Evolutionary conservation across 805 yeast species (phyloP), one percentile per base, ranked within the genome.

Genomic region (Candida wancherniae): DNA sequence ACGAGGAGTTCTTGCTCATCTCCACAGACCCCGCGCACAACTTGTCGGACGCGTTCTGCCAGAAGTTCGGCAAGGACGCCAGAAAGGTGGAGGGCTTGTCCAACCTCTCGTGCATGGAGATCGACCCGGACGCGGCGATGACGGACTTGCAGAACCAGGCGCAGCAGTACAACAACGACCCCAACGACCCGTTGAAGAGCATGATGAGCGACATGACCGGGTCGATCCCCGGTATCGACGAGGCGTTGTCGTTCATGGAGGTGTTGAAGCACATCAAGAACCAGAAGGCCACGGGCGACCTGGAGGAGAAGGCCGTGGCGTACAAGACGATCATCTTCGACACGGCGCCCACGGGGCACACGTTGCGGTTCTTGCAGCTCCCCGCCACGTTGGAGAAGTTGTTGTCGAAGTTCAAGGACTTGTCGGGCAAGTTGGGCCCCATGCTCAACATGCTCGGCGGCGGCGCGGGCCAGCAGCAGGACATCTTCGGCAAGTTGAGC

Each of bases 271-370:
- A 92, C 55, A 88, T 92, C 60, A 88, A 87, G 61, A 77, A 74
- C 44, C 92, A 84, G 62, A 67, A 68, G 41, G 42, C 44, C 17
- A 55, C 42, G 9, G 35, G 19, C 16, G 43, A 36, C 19, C 39
- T 33, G 24, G 69, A 69, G 27, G 42, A 38, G 6, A 31, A 30
- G 15, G 34, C 44, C 27, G 31, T 52, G 9, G 39, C 56, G 18
- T 92, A 83, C 56, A 86, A 84, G 46, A 86, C 95, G 6, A 88
- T 92, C 44, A 86, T 92, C 45, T 92, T 92, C 52, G 99, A 92
- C 59, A 92, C 99, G n/a, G 98, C 99, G 0, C 99, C 99, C 48
- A 92, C 99, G 0, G 99, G 99, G 21, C 99, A 92, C 61, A 92
- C 98, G 2, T 69, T 92, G 48, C 77, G 99, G 51, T 92, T 92